Evolutionary conservation across 192 early-diverging fungal species (phyloP).

Genomic region (Gonapodya prolifera): DNA sequence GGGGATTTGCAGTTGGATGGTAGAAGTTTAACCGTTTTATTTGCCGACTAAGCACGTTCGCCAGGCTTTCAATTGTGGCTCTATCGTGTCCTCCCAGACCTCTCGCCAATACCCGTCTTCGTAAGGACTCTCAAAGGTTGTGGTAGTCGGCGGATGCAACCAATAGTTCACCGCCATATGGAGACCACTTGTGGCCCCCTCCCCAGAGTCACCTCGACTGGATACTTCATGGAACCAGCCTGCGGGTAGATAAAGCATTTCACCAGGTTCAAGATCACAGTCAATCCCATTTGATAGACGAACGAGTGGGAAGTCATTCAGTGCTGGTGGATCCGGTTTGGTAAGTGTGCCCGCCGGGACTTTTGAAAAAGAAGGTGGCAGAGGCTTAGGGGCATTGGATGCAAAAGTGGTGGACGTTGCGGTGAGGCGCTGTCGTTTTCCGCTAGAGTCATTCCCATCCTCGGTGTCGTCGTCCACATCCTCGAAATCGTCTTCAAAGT

Average conservation of each 20-base stretch:
- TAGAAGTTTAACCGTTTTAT: too few relatives aligned
- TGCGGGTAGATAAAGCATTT: slow-evolving; percentile 39
- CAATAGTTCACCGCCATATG: slow-evolving; percentile 12
- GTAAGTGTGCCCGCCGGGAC: background rate
- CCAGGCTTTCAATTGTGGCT: background rate
- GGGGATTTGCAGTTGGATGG: too few relatives aligned
- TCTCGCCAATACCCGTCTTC: background rate
- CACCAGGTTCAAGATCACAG: slow-evolving; percentile 21
- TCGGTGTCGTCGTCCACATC: background rate
- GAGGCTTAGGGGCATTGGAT: background rate
- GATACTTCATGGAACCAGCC: slow-evolving; percentile 43
- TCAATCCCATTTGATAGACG: slow-evolving; percentile 3
- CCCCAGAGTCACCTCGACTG: slow-evolving; percentile 30
- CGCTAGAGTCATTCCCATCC: background rate
- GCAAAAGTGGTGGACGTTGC: background rate
- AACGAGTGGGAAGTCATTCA: background rate
- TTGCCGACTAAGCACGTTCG: background rate
- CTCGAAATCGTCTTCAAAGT: slow-evolving; percentile 15
- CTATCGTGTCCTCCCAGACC: background rate
- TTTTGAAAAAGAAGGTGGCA: background rate
- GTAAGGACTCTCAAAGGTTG: background rate
- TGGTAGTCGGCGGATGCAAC: slow-evolving; percentile 16
- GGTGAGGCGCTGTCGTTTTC: background rate
- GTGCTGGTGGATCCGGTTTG: background rate
- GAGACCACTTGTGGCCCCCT: slow-evolving; percentile 6